These are phyloP conservation scores for Solanum pinnatisectum DNA, from an alignment of 257 asterid species.

Conservation along the genomic window DNA sequence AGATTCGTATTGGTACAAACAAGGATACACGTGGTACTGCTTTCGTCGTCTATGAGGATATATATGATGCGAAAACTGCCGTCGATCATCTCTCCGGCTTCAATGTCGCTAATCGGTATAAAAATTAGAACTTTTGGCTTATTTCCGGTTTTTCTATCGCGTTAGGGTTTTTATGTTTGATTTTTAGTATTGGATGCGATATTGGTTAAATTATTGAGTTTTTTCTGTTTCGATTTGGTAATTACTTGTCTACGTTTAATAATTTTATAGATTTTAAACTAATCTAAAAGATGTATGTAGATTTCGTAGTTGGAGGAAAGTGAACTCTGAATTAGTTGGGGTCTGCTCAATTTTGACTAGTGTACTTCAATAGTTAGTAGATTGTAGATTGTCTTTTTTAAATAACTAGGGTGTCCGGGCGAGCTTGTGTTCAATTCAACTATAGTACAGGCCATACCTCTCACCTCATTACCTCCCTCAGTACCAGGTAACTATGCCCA, in stretches of 20 bases:
- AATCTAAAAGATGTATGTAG: neutral
- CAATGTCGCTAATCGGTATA: conserved; percentile 66
- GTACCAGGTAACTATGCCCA: too few species aligned
- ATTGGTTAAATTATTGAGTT: neutral
- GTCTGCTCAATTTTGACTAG: neutral
- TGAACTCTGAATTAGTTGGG: neutral
- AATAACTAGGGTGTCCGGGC: neutral
- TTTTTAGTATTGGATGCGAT: neutral
- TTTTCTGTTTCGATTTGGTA: neutral
- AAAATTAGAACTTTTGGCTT: rapidly evolving
- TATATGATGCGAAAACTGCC: conserved; percentile 90
- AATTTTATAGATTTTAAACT: neutral
- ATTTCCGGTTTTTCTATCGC: neutral
- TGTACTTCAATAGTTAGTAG: neutral
- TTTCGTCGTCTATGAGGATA: conserved; percentile 87
- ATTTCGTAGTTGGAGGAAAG: neutral
- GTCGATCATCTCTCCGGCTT: conserved; percentile 90
- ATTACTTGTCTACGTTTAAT: neutral
- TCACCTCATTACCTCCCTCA: neutral
- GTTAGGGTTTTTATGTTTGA: neutral
- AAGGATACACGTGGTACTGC: conserved; percentile 97
- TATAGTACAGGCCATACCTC: neutral
- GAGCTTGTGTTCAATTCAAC: neutral
- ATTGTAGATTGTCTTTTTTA: too few species aligned
- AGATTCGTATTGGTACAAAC: conserved; percentile 75